phyloP scores from a whole-genome alignment of 371 early-diverging fungal genomes.

The Mucor indicus region DNA sequence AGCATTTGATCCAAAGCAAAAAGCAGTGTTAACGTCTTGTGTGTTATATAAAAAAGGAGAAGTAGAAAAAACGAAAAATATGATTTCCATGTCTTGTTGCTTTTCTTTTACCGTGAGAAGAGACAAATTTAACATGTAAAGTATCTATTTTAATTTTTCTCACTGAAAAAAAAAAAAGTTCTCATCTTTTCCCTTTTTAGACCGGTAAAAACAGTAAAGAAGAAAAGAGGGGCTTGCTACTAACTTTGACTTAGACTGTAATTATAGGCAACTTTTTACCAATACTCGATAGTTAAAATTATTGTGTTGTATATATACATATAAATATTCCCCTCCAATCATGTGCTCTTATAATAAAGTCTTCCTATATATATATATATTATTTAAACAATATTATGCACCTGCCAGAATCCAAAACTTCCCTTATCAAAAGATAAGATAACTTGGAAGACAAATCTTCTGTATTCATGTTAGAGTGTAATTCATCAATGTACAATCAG shows the following conservation, averaged over 20 bases:
- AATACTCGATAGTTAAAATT: no score
- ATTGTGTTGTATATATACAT: no score
- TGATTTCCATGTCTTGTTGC: slow-evolving; percentile 65
- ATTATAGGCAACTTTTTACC: slow-evolving; percentile 83
- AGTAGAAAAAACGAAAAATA: slow-evolving; percentile 26
- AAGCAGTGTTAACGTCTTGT: slow-evolving; percentile 86
- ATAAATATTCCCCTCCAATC: not conserved
- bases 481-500: slow-evolving; percentile 83
- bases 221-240: not conserved
- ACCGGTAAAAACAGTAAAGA: slow-evolving; percentile 21
- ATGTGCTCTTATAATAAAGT: no score
- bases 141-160: not conserved
- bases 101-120: slow-evolving; percentile 88
- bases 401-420: slow-evolving; percentile 56
- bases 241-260: slow-evolving; percentile 28
- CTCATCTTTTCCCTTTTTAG: slow-evolving; percentile 9
- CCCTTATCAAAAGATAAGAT: slow-evolving; percentile 59
- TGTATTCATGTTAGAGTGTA: slow-evolving; percentile 66
- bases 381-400: slow-evolving; percentile 32
- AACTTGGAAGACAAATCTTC: slow-evolving; percentile 55
- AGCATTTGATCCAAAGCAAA: slow-evolving; percentile 89
- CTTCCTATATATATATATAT: not conserved
- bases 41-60: slow-evolving; percentile 34
- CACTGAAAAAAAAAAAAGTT: not conserved
- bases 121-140: slow-evolving; percentile 77